Conservation (phyloP, 306 rosid genomes). For the Lithocarpus polystachyus region DNA sequence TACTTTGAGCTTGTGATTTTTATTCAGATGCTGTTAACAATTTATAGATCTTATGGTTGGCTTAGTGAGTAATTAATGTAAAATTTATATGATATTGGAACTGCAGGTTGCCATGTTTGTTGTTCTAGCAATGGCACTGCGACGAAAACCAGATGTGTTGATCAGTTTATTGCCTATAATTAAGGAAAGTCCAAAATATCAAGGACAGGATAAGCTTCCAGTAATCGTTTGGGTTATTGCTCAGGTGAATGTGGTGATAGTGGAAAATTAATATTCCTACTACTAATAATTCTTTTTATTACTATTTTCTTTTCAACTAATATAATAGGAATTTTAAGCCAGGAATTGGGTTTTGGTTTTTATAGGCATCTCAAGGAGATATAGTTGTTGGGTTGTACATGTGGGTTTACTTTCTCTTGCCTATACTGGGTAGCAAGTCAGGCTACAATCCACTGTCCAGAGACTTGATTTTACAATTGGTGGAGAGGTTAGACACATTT, state of each 20-base stretch:
- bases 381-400: conserved; percentile 35
- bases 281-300: not conserved
- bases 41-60: not conserved
- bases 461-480: conserved; percentile 46
- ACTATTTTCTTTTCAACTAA: too few relatives aligned
- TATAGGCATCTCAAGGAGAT: conserved; percentile 48
- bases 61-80: conserved; percentile 1
- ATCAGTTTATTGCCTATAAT: conserved; percentile 37
- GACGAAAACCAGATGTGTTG: conserved; percentile 49
- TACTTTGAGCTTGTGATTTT: not conserved
- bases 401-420: conserved; percentile 46
- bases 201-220: conserved; percentile 46
- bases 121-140: conserved; percentile 43
- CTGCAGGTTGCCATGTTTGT: conserved; percentile 51
- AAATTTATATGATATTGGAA: conserved; percentile 4
- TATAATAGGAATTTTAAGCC: not conserved
- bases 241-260: conserved; percentile 34
- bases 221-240: conserved; percentile 40
- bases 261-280: not conserved
- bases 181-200: conserved; percentile 37
- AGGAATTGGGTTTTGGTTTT: conserved; percentile 13
- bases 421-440: conserved; percentile 43
- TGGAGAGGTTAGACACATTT: conserved; percentile 41
- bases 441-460: conserved; percentile 42
- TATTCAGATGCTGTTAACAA: not conserved